Base-by-base conservation (phyloP, 164 flowering plant species). In the Stephania cephalantha region DNA sequence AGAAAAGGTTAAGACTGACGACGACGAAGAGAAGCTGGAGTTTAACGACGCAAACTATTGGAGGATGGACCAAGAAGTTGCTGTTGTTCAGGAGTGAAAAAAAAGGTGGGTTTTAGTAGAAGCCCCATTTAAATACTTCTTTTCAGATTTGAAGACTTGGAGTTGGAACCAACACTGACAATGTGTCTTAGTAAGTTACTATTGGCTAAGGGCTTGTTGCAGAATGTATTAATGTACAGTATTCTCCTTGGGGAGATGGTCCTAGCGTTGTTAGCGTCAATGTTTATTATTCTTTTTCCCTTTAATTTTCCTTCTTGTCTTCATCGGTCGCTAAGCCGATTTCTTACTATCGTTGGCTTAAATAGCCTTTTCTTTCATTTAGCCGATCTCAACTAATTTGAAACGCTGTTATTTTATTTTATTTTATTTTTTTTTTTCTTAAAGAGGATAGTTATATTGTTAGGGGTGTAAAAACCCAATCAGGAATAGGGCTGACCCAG, bases 1-100 rank as follows among this genome's bases (percentile, higher is more conserved):
- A 0, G 91, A 86, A 53, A 86, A 81, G 74, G 87, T 85, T 44
- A 20, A 78, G 58, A 52, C 87, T 2, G 87, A 84, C 22, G 91
- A 86, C 52, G 89, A 81, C 3, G 79, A 83, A 9, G 92, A 82
- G 52, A 78, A 82, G 12, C 83, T 90, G 78, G 97, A 91, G 80
- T 92, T 90, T 82, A 94, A 92, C 65, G 95, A 94, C 72, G 82
- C 91, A 25, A 94, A 92, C 78, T 94, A 90, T 81, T 94, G 98
- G 97, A 88, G 88, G 77, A 88, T 94, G 73, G 98, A 94, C 74
- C 90, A 86, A 68, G 96, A 91, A 81, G 89, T 87, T 69, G 90
- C 87, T 64, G 90, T 79, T 66, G 82, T 89, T 78, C 80, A 88
- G 74, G 94, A 91, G 81, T 90, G 80, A 89, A 18, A 15, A 15